A percentile compares a stretch with the other conserved stretches of the same genome.
Evolutionary conservation across 305 asterid genomes (phyloP).

Genomic region (Solanum hybrid): DNA sequence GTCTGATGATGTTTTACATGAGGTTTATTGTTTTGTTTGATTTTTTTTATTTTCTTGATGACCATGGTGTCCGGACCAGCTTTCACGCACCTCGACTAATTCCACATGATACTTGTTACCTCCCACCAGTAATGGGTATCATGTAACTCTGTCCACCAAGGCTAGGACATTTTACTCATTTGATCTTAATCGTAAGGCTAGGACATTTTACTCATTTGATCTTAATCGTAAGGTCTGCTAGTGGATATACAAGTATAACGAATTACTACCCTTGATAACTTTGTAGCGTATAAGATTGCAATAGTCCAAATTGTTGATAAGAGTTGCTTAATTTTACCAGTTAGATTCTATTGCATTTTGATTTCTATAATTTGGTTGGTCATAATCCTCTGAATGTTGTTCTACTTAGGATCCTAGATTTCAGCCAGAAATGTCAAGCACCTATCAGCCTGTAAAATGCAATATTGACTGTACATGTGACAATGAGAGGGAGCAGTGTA

Average conservation of each 20-base stretch:
- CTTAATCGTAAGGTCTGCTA: not conserved
- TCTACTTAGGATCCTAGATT: constrained; percentile 75
- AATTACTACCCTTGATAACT: not conserved
- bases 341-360: not conserved
- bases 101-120: not conserved
- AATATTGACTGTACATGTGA: constrained; percentile 78
- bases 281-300: not conserved
- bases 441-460: constrained; percentile 74
- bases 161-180: not conserved
- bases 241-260: not conserved
- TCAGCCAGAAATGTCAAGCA: constrained; percentile 70
- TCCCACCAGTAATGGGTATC: not conserved
- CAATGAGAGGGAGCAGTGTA: constrained; percentile 51
- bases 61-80: no score
- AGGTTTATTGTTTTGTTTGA: no score
- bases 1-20: no score
- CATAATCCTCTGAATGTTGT: not conserved
- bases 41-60: no score
- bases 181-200: not conserved
- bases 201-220: not conserved
- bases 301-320: not conserved
- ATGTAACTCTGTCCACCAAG: not conserved
- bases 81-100: no score
- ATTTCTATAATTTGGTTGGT: constrained; percentile 1
- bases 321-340: not conserved